Conservation (phyloP, 2,329 filamentous ascomycete genomes). For the Penicillium sp. region DNA sequence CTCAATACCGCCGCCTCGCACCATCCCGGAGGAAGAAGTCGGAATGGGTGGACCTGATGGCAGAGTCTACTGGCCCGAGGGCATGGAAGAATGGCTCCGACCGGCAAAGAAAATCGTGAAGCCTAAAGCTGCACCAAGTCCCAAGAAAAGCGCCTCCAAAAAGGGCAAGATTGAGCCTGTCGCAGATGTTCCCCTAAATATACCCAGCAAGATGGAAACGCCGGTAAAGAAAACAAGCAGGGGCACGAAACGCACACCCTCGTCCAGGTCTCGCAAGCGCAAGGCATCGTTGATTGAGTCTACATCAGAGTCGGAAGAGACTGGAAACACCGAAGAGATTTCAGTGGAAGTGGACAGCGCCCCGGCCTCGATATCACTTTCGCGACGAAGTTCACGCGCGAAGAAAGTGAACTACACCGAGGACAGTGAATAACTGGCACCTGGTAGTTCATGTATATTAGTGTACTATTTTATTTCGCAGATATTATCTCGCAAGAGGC, state of each 20-base stretch:
- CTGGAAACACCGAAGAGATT: constrained; percentile 13
- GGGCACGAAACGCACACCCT: constrained; percentile 13
- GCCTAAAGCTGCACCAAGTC: constrained; percentile 17
- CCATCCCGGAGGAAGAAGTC: constrained; percentile 59
- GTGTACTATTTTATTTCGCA: neutral
- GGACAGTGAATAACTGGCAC: constrained; percentile 21
- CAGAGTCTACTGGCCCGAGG: constrained; percentile 81
- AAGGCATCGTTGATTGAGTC: constrained; percentile 23
- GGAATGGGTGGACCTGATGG: constrained; percentile 77
- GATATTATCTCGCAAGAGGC: neutral
- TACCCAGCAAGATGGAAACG: constrained; percentile 11
- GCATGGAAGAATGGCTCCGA: constrained; percentile 81
- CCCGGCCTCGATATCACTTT: constrained; percentile 6
- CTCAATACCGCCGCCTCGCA: constrained; percentile 34
- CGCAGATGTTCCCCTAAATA: constrained; percentile 1
- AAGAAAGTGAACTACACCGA: constrained; percentile 32
- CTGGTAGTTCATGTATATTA: neutral
- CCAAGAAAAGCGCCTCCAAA: constrained; percentile 14
- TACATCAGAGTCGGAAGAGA: constrained; percentile 23
- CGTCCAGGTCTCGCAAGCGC: constrained; percentile 23
- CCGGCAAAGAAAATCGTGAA: constrained; percentile 59
- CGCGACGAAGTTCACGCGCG: constrained; percentile 26
- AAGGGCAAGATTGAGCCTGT: constrained; percentile 18
- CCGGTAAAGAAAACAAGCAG: constrained; percentile 13
- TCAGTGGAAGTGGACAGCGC: constrained; percentile 3